Conservation (phyloP, 2,329 filamentous ascomycete genomes). For the Epicoccum sorghinum region DNA sequence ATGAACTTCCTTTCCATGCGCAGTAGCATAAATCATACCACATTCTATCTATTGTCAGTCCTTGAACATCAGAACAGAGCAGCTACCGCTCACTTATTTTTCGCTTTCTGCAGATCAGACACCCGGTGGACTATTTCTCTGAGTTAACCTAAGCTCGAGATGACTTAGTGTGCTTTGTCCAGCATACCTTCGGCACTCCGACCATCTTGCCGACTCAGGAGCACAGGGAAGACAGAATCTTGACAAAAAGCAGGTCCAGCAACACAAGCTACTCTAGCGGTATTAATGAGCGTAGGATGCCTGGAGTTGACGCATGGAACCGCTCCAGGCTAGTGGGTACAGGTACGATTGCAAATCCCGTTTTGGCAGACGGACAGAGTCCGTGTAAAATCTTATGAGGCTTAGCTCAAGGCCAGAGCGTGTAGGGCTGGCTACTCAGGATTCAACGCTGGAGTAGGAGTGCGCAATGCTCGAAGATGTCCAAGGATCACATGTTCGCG, state of each 20-base stretch:
- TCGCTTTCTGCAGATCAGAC: conserved; percentile 39
- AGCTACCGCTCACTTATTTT: conserved; percentile 39
- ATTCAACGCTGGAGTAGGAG: conserved; percentile 4
- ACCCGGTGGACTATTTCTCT: conserved; percentile 31
- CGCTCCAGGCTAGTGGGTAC: neutral
- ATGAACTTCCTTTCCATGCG: neutral
- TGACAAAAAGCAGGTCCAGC: neutral
- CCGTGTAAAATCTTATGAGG: neutral
- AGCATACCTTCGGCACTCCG: conserved; percentile 39
- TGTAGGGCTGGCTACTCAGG: conserved; percentile 4
- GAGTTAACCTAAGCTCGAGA: neutral
- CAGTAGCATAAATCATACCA: conserved; percentile 18
- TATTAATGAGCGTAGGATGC: neutral
- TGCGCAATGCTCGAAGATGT: conserved; percentile 2
- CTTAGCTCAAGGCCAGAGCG: neutral
- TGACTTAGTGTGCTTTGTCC: neutral
- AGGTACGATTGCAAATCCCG: conserved; percentile 7
- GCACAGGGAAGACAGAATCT: neutral
- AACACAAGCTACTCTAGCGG: neutral
- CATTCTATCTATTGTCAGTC: conserved; percentile 26
- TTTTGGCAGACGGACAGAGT: conserved; percentile 1
- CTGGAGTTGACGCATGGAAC: neutral
- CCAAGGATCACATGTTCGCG: conserved; percentile 29
- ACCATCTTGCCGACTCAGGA: conserved; percentile 29
- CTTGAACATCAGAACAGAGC: neutral